Percentiles rank a stretch among this genome's conserved stretches.
These are phyloP conservation scores for Ceratobasidium sp. DNA, from an alignment of 1,284 basidiomycete genomes.

Conservation along the genomic window DNA sequence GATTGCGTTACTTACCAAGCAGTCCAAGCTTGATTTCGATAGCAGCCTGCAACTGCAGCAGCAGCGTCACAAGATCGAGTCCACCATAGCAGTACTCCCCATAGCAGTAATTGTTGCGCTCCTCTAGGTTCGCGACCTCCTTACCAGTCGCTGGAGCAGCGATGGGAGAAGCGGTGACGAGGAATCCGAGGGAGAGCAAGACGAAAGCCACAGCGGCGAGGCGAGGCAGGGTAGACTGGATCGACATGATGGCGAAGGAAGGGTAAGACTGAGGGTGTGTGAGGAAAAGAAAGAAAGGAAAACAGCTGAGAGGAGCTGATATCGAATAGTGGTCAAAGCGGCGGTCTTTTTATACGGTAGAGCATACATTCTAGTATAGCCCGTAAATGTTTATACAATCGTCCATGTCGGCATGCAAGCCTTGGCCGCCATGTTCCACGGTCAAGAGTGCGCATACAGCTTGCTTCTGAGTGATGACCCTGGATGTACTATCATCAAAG, in stretches of 20 bases:
- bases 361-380: too few species aligned
- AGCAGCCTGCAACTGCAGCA: constrained; percentile 36
- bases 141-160: constrained; percentile 20
- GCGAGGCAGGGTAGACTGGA: constrained; percentile 33
- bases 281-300: not conserved
- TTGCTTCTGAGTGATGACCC: too few species aligned
- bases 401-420: too few species aligned
- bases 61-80: constrained; percentile 13
- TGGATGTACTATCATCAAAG: not conserved
- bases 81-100: constrained; percentile 30
- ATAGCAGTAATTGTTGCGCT: constrained; percentile 17
- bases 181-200: constrained; percentile 24
- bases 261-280: not conserved
- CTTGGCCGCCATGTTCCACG: too few species aligned
- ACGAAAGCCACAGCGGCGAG: constrained; percentile 28
- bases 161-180: constrained; percentile 35
- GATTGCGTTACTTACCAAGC: constrained; percentile 15
- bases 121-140: constrained; percentile 28
- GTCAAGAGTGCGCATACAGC: too few species aligned
- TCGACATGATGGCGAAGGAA: constrained; percentile 18
- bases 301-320: constrained; percentile 33
- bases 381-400: not conserved
- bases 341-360: not conserved
- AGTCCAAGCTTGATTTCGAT: constrained; percentile 31
- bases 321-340: not conserved